phyloP scores from a whole-genome alignment of 2,329 filamentous ascomycete species.

The Alternaria solani region DNA sequence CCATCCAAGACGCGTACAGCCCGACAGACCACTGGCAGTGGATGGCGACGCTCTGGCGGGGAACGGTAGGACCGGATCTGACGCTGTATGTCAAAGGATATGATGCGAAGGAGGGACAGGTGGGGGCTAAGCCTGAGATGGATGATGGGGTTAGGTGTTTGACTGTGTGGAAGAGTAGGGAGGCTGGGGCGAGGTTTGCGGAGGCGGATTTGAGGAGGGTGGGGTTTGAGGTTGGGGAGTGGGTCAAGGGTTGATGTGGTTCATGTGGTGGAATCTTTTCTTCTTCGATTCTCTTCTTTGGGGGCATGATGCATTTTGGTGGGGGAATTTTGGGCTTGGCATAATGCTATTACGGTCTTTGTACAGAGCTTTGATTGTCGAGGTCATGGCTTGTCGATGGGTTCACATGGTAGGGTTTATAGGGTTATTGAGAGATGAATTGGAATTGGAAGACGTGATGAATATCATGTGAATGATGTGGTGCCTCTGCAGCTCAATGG shows the following conservation, averaged over 20 bases:
- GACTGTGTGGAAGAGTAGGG: slow-evolving; percentile 49
- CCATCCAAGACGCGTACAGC: slow-evolving; percentile 78
- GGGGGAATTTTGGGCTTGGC: not conserved
- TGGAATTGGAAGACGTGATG: not conserved
- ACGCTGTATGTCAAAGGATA: slow-evolving; percentile 69
- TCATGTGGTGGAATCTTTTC: not conserved
- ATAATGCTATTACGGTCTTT: not conserved
- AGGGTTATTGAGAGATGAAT: not conserved
- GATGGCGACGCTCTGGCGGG: slow-evolving; percentile 94
- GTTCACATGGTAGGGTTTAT: not conserved
- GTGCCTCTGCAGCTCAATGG: too few species aligned
- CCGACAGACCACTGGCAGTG: slow-evolving; percentile 96
- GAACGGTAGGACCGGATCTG: slow-evolving; percentile 81
- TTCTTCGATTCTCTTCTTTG: not conserved
- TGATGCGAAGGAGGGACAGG: slow-evolving; percentile 36
- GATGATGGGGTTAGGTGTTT: slow-evolving; percentile 51
- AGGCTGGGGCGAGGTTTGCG: slow-evolving; percentile 41
- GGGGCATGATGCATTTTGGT: not conserved
- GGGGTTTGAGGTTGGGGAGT: slow-evolving; percentile 89
- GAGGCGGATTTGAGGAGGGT: slow-evolving; percentile 71
- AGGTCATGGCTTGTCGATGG: not conserved
- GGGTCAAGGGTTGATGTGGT: slow-evolving; percentile 59
- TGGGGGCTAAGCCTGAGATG: slow-evolving; percentile 52
- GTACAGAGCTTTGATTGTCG: not conserved
- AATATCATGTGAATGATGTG: too few species aligned